phyloP scores from a whole-genome alignment of 1,284 basidiomycete species.

The Malassezia slooffiae region DNA sequence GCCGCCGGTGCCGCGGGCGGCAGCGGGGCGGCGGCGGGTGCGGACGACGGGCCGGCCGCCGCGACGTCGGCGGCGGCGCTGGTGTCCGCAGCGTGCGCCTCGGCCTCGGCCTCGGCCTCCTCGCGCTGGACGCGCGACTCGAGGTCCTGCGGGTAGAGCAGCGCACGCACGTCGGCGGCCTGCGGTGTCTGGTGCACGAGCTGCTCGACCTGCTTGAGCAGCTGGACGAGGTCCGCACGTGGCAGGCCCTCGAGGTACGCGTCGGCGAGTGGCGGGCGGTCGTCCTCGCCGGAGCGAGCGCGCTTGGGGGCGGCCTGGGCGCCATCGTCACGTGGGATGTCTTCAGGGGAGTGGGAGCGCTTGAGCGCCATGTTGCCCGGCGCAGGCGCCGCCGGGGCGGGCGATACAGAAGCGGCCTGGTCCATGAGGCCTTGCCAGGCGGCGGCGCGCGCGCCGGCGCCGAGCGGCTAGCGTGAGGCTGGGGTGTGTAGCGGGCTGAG shows the following conservation, averaged over 20 bases:
- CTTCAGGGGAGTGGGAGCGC: slow-evolving; percentile 14
- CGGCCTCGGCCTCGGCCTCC: background rate
- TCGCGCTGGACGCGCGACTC: slow-evolving; percentile 1
- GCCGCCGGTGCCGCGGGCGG: background rate
- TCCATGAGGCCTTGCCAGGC: too few relatives aligned
- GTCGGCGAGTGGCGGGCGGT: slow-evolving; percentile 5
- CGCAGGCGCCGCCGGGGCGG: too few relatives aligned
- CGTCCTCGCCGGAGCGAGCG: background rate
- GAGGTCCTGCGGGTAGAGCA: slow-evolving; percentile 11
- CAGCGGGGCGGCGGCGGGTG: background rate
- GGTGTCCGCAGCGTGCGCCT: background rate
- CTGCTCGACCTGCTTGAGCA: slow-evolving; percentile 9
- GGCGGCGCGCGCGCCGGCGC: too few relatives aligned
- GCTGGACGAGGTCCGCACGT: background rate
- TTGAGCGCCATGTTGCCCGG: too few relatives aligned
- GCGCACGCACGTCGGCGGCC: slow-evolving; percentile 1
- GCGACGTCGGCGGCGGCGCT: background rate
- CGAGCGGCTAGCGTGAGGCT: too few relatives aligned
- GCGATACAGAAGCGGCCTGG: too few relatives aligned
- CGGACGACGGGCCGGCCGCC: background rate
- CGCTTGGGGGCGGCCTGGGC: slow-evolving; percentile 6
- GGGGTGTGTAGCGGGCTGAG: too few relatives aligned
- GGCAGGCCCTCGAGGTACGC: slow-evolving; percentile 7
- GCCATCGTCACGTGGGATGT: slow-evolving; percentile 6
- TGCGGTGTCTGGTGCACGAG: slow-evolving; percentile 9